Conservation (phyloP, 768 basidiomycete species). For the Termitomyces sp. region DNA sequence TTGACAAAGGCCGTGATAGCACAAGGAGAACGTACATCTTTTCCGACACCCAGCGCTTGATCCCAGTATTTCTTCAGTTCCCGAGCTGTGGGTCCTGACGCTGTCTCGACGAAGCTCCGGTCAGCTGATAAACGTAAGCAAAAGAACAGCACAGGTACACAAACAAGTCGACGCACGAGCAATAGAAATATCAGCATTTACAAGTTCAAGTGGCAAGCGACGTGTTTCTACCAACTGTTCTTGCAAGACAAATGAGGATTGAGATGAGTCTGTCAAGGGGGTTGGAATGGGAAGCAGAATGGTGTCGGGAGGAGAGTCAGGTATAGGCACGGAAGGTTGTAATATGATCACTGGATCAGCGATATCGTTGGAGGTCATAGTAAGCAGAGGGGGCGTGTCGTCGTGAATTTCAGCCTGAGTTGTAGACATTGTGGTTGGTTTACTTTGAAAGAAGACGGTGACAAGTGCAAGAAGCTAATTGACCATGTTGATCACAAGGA, state of each 20-base stretch:
- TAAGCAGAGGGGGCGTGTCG: slow-evolving; percentile 21
- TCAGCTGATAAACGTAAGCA: slow-evolving; percentile 41
- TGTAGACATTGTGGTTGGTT: slow-evolving; percentile 16
- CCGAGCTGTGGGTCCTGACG: slow-evolving; percentile 68
- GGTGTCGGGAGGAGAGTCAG: slow-evolving; percentile 16
- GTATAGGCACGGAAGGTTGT: slow-evolving; percentile 4
- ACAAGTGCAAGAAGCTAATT: slow-evolving; percentile 9
- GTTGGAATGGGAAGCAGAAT: slow-evolving; percentile 36
- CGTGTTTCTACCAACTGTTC: slow-evolving; percentile 37
- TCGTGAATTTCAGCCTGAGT: slow-evolving; percentile 21
- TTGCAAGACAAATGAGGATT: slow-evolving; percentile 40
- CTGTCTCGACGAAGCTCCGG: slow-evolving; percentile 75
- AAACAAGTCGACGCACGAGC: slow-evolving; percentile 41
- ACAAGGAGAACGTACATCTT: slow-evolving; percentile 69
- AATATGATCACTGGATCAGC: slow-evolving; percentile 4
- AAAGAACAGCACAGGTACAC: neutral
- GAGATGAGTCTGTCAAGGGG: slow-evolving; percentile 30
- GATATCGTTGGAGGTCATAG: slow-evolving; percentile 5
- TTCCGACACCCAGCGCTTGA: slow-evolving; percentile 58
- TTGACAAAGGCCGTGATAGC: slow-evolving; percentile 80
- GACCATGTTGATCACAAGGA: slow-evolving; percentile 13
- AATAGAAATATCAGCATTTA: slow-evolving; percentile 51
- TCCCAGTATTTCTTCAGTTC: slow-evolving; percentile 78
- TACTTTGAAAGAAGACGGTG: slow-evolving; percentile 1
- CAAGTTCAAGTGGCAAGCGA: slow-evolving; percentile 44